phyloP scores from a whole-genome alignment of 1,284 basidiomycete species.

The Ceratobasidium sp. region DNA sequence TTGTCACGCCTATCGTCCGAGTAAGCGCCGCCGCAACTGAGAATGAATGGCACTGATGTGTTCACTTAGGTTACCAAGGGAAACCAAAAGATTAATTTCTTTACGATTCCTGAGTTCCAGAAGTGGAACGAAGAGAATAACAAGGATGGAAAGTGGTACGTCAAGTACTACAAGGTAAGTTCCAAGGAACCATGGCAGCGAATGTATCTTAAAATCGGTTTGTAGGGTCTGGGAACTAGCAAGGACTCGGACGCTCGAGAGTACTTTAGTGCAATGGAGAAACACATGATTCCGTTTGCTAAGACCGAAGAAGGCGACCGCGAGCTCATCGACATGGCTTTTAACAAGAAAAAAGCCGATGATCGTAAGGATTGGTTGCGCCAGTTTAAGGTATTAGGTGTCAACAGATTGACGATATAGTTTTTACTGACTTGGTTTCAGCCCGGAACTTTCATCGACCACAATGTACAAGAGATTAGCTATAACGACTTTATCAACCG shows the following conservation, averaged over 20 bases:
- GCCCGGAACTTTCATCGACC: conserved; percentile 95
- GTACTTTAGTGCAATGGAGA: conserved; percentile 91
- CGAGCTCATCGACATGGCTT: conserved; percentile 93
- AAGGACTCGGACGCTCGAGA: conserved; percentile 85
- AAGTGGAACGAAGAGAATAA: conserved; percentile 85
- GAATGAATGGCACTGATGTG: background rate
- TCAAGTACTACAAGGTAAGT: conserved; percentile 93
- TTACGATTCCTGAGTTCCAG: conserved; percentile 97
- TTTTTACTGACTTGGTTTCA: conserved; percentile 48
- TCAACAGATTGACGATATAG: conserved; percentile 17
- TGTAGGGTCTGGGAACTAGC: conserved; percentile 93
- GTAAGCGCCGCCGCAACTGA: conserved; percentile 55
- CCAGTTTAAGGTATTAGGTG: conserved; percentile 73
- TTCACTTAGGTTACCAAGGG: conserved; percentile 72
- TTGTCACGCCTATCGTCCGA: conserved; percentile 97
- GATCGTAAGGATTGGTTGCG: conserved; percentile 99
- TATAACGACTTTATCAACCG: conserved; percentile 97
- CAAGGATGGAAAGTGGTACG: conserved; percentile 82
- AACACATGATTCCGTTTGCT: conserved; percentile 93
- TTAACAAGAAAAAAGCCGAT: conserved; percentile 99
- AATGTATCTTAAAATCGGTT: conserved; percentile 2
- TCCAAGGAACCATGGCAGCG: conserved; percentile 43
- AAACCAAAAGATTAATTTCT: conserved; percentile 83
- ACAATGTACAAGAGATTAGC: conserved; percentile 84
- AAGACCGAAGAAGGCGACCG: conserved; percentile 81